A percentile compares a stretch with the other conserved stretches of the same genome.
These are phyloP conservation scores for Picochlorum sp. DNA, from an alignment of 139 green algal genomes.

Conservation along the genomic window DNA sequence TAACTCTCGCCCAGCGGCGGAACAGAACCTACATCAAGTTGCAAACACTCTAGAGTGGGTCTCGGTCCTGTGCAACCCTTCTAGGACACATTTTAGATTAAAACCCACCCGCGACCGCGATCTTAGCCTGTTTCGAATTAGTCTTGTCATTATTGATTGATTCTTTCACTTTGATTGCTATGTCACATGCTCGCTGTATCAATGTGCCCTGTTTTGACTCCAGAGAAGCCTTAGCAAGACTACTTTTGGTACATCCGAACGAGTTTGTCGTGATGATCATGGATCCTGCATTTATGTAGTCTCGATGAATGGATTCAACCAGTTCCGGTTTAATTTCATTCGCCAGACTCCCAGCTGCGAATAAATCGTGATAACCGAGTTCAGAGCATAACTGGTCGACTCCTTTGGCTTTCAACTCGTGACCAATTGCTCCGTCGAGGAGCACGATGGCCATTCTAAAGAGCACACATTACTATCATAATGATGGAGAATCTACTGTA, in stretches of 20 bases:
- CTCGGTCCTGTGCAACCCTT: no score
- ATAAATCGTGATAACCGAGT: conserved; percentile 26
- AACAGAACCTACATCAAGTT: no score
- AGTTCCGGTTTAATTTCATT: conserved; percentile 21
- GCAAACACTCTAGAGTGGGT: no score
- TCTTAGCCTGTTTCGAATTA: neutral
- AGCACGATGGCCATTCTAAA: conserved; percentile 10
- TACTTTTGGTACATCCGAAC: conserved; percentile 32
- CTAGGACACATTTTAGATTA: no score
- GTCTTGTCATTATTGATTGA: no score
- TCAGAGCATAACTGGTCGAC: no score
- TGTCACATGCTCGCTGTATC: neutral
- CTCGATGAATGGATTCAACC: conserved; percentile 21
- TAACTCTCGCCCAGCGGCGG: no score
- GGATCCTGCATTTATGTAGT: conserved; percentile 33
- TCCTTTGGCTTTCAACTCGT: conserved; percentile 19
- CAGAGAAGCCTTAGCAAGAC: conserved; percentile 13
- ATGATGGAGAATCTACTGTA: no score
- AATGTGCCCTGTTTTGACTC: conserved; percentile 1
- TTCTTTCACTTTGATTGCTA: neutral
- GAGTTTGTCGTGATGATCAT: conserved; percentile 45
- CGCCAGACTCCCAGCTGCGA: conserved; percentile 29
- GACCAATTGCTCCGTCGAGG: conserved; percentile 24
- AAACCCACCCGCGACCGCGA: neutral
- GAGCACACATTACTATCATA: no score